phyloP scores from a whole-genome alignment of 495 filamentous ascomycete species.

The Aspergillus nanangensis region DNA sequence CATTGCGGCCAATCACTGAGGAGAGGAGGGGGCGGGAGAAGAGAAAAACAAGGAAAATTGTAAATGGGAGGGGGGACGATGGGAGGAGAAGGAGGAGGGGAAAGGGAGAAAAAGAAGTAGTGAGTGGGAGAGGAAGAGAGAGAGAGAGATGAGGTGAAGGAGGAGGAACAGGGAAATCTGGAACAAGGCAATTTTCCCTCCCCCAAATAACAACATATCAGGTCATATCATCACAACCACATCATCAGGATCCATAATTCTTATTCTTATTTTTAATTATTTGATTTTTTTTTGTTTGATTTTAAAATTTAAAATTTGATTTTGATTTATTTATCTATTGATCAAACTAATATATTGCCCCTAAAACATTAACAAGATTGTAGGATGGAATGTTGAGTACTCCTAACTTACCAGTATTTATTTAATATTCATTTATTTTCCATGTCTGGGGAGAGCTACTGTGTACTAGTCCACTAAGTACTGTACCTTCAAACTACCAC shows the following conservation, averaged over 20 bases:
- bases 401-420: no score
- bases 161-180: conserved; percentile 9
- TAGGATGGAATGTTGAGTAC: no score
- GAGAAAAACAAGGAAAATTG: no score
- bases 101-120: conserved; percentile 1
- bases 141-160: conserved; percentile 8
- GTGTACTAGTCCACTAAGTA: background rate
- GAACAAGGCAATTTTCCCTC: background rate
- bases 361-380: no score
- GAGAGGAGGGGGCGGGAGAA: conserved; percentile 7
- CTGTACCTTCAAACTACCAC: background rate
- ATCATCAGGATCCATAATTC: no score
- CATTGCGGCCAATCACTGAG: conserved; percentile 15
- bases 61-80: no score
- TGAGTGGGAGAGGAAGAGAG: conserved; percentile 12
- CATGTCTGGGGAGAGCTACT: background rate
- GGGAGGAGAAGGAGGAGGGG: conserved; percentile 7
- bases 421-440: no score
- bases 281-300: no score
- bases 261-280: no score
- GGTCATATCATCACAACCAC: background rate
- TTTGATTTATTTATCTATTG: no score
- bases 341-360: no score
- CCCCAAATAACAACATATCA: background rate
- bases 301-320: no score